Evolutionary conservation across 495 filamentous ascomycete genomes (phyloP).

Genomic region (Xylaria palmicola): DNA sequence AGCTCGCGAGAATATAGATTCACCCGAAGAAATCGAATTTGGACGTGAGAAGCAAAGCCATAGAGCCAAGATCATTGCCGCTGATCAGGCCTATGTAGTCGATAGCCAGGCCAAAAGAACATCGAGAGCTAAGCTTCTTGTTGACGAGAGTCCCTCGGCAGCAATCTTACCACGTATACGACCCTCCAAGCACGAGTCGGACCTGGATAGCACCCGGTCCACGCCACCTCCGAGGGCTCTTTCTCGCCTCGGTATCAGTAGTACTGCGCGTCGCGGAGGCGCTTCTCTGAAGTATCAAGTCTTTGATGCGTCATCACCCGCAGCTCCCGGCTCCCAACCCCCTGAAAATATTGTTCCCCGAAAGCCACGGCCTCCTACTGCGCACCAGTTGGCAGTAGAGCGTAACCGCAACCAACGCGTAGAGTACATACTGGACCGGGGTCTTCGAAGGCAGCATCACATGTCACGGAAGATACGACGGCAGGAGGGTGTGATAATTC

Average conservation of each 20-base stretch:
- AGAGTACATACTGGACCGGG: slow-evolving; percentile 79
- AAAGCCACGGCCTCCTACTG: slow-evolving; percentile 76
- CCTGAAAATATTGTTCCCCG: slow-evolving; percentile 44
- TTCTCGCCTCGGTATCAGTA: slow-evolving; percentile 38
- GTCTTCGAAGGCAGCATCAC: slow-evolving; percentile 63
- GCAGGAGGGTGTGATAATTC: slow-evolving; percentile 61
- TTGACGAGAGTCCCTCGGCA: slow-evolving; percentile 62
- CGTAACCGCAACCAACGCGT: slow-evolving; percentile 84
- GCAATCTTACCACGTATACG: slow-evolving; percentile 51
- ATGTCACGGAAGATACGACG: slow-evolving; percentile 58
- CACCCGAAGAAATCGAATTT: slow-evolving; percentile 79
- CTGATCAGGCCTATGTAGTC: slow-evolving; percentile 49
- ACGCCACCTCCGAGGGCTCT: slow-evolving; percentile 55
- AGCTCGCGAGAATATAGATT: slow-evolving; percentile 85
- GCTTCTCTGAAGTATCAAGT: slow-evolving; percentile 50
- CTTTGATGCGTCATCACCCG: slow-evolving; percentile 53
- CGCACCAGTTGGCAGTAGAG: slow-evolving; percentile 90
- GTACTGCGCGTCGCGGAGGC: slow-evolving; percentile 45
- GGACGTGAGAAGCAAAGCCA: slow-evolving; percentile 82
- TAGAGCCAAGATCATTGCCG: slow-evolving; percentile 68
- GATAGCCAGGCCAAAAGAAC: slow-evolving; percentile 51
- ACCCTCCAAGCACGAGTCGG: slow-evolving; percentile 57
- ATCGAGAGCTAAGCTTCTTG: slow-evolving; percentile 28
- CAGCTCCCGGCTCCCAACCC: slow-evolving; percentile 32
- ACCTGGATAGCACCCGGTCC: slow-evolving; percentile 57